These are phyloP conservation scores for Cerrena zonata DNA, from an alignment of 1,284 basidiomycete species.

Conservation along the genomic window DNA sequence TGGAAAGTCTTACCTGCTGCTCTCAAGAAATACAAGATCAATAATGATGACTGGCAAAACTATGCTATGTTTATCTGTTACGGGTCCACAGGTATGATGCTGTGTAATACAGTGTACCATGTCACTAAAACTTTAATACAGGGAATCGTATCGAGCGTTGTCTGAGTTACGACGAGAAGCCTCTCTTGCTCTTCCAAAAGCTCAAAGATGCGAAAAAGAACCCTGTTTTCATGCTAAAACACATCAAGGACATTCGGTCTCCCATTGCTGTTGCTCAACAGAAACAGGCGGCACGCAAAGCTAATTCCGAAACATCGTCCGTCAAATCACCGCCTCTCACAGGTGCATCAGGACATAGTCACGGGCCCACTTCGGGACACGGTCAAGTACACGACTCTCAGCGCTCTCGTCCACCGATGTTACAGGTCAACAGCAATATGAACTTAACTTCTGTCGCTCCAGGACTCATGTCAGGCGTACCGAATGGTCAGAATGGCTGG, in stretches of 20 bases:
- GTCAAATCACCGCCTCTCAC: slow-evolving; percentile 25
- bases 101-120: too few relatives aligned
- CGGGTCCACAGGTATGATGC: slow-evolving; percentile 80
- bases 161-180: slow-evolving; percentile 96
- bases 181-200: slow-evolving; percentile 91
- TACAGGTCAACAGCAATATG: slow-evolving; percentile 59
- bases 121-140: slow-evolving; percentile 29
- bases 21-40: slow-evolving; percentile 97
- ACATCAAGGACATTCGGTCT: slow-evolving; percentile 96
- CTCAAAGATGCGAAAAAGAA: slow-evolving; percentile 96
- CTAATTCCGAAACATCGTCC: slow-evolving; percentile 35
- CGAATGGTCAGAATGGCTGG: slow-evolving; percentile 62
- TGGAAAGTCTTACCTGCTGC: slow-evolving; percentile 97
- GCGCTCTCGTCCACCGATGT: slow-evolving; percentile 48
- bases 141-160: slow-evolving; percentile 86
- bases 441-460: slow-evolving; percentile 22
- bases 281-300: slow-evolving; percentile 83
- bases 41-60: slow-evolving; percentile 96
- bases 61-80: slow-evolving; percentile 99
- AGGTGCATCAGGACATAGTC: slow-evolving; percentile 18
- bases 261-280: slow-evolving; percentile 92
- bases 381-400: slow-evolving; percentile 16
- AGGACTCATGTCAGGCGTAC: slow-evolving; percentile 42
- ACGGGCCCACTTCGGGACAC: slow-evolving; percentile 13
- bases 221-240: slow-evolving; percentile 97